A percentile compares a stretch with the other conserved stretches of the same genome.
Conservation (phyloP, 331 rosid genomes). For the Prunus yedoensis region DNA sequence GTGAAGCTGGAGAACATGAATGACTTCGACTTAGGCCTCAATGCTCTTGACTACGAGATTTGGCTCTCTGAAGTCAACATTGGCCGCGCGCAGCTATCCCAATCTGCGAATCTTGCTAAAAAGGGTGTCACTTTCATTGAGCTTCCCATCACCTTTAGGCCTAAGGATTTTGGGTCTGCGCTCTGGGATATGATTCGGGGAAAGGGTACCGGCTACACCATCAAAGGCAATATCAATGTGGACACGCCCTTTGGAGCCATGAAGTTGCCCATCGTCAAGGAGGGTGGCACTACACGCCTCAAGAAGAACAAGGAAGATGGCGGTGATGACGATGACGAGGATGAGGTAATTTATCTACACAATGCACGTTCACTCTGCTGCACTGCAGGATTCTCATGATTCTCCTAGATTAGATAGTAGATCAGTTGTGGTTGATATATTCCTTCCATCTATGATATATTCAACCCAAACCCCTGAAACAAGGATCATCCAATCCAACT, state of each 20-base stretch:
- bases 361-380: too few relatives aligned
- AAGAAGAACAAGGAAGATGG: conserved; percentile 78
- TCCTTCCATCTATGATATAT: not conserved
- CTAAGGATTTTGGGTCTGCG: conserved; percentile 93
- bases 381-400: not conserved
- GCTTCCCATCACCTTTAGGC: conserved; percentile 82
- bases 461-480: not conserved
- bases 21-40: conserved; percentile 85
- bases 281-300: conserved; percentile 87
- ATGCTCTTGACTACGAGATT: conserved; percentile 72
- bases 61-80: conserved; percentile 87
- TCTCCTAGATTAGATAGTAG: not conserved
- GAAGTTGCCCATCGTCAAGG: conserved; percentile 88
- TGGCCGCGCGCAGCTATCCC: conserved; percentile 65
- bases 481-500: not conserved
- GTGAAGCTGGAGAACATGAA: conserved; percentile 90
- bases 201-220: conserved; percentile 71
- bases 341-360: conserved; percentile 47
- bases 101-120: conserved; percentile 65
- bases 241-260: conserved; percentile 93
- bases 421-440: not conserved
- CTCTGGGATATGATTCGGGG: conserved; percentile 98
- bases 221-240: conserved; percentile 74
- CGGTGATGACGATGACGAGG: conserved; percentile 44
- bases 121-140: conserved; percentile 57